Evolutionary conservation across 352 stramenopile genomes (phyloP).

Genomic region (Albugo candida): DNA sequence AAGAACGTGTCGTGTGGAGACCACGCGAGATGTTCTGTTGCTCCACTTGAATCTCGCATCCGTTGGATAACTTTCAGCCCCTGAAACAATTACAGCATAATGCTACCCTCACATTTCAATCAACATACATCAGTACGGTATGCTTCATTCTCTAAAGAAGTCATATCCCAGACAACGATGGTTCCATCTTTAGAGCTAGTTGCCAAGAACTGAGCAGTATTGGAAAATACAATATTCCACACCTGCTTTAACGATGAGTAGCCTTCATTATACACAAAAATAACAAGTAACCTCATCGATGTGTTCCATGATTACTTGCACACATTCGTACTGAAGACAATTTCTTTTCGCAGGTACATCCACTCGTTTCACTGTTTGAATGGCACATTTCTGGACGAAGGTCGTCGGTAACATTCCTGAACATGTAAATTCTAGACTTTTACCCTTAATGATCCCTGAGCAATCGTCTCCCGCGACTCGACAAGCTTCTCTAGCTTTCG

Average conservation of each 20-base stretch:
- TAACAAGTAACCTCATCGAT: conserved; percentile 13
- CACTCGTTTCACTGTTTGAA: not conserved
- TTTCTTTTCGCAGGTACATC: not conserved
- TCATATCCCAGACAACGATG: conserved; percentile 53
- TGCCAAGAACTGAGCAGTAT: conserved; percentile 49
- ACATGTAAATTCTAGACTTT: too few species aligned
- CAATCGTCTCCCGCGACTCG: conserved; percentile 44
- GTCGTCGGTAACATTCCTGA: not conserved
- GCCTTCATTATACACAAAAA: too few species aligned
- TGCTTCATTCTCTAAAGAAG: conserved; percentile 2
- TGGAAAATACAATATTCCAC: conserved; percentile 59
- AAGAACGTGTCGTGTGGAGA: conserved; percentile 34
- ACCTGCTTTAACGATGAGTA: conserved; percentile 6
- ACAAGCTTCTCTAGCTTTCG: conserved; percentile 27
- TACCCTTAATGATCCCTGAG: conserved; percentile 32
- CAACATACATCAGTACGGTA: not conserved
- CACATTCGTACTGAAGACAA: conserved; percentile 13
- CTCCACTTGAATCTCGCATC: conserved; percentile 23
- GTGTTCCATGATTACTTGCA: conserved; percentile 23
- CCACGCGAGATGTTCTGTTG: conserved; percentile 39
- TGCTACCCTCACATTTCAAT: conserved; percentile 5
- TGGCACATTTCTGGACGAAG: not conserved
- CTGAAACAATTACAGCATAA: conserved; percentile 2
- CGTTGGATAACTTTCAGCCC: conserved; percentile 15
- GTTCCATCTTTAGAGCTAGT: conserved; percentile 57